Evolutionary conservation across 768 basidiomycete species (phyloP), one percentile per base, ranked within the genome.

Genomic region (Suillus decipiens): DNA sequence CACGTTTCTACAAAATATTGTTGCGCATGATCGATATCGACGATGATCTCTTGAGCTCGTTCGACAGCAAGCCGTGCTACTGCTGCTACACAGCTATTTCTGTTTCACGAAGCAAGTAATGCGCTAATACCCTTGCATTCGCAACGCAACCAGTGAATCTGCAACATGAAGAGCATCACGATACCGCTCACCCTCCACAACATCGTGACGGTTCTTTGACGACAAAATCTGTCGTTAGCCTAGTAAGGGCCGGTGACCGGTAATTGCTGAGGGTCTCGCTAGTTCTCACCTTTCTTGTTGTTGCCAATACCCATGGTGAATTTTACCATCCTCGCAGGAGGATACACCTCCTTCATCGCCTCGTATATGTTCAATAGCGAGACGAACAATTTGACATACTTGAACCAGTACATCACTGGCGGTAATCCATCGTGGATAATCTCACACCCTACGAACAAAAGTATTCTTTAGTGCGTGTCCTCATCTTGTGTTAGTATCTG

Each of bases 251-350:
- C 50, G 24, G 24, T 39, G 58, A 9, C 37, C 37, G 37, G 28
- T 9, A 59, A 28, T 28, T 5, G n/a, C 34, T n/a, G 9, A 41
- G 5, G 14, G 12, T 50, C 15, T 50, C 14, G 48, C 48, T 28
- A 28, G 14, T 31, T 31, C 8, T 31, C 28, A 2, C 28, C 31
- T 31, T 51, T 28, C 59, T 59, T 31, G 34, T n/a, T 31, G 34
- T 33, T 43, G 41, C 62, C 31, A 33, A 53, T 10, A 51, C 45
- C 24, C 50, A 90, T 89, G 89, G 88, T 89, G 67, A 80, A 84
- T 61, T 85, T 87, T 69, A 87, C 80, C 5, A 87, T 91, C 64
- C 79, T 90, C 41, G 89, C 89, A 36, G 88, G 89, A 39, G 88
- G 88, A 17, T 89, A 84, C 69, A 73, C 77, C 28, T 73, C 83